phyloP scores from a whole-genome alignment of 129 eudicot species.

The Flaveria sonorensis region DNA sequence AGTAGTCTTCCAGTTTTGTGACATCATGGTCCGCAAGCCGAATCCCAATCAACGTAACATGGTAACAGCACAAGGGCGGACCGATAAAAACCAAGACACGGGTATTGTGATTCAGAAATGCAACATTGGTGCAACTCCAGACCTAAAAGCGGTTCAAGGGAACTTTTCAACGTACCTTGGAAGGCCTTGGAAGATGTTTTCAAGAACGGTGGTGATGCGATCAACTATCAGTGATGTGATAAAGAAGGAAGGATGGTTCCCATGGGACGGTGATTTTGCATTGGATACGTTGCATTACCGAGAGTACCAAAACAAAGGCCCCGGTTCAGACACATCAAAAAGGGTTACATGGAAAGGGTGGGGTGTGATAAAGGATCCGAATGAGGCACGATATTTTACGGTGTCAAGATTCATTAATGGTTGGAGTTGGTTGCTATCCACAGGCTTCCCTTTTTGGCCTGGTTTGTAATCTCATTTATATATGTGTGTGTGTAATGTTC shows the following conservation, averaged over 20 bases:
- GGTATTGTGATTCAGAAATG: conserved; percentile 62
- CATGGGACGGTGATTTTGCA: conserved; percentile 55
- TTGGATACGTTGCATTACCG: conserved; percentile 54
- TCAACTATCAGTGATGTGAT: conserved; percentile 40
- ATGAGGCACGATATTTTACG: conserved; percentile 44
- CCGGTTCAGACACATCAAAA: conserved; percentile 48
- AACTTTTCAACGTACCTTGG: conserved; percentile 47
- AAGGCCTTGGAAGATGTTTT: conserved; percentile 64
- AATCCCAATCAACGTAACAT: conserved; percentile 45
- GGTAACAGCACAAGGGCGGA: conserved; percentile 66
- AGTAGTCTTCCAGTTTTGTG: conserved; percentile 48
- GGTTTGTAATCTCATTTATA: neutral
- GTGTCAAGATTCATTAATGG: conserved; percentile 46
- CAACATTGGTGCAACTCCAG: conserved; percentile 39
- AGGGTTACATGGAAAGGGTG: conserved; percentile 66
- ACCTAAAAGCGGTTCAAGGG: conserved; percentile 40
- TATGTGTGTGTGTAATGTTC: too few species aligned
- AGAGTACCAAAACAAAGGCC: conserved; percentile 57
- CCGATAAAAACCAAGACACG: conserved; percentile 50
- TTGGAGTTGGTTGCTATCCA: conserved; percentile 45
- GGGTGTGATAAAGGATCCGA: conserved; percentile 38
- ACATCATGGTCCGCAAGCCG: conserved; percentile 46
- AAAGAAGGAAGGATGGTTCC: conserved; percentile 55
- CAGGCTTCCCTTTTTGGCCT: conserved; percentile 34
- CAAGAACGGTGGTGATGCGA: conserved; percentile 60